phyloP scores from a whole-genome alignment of 306 rosid species.

The Rubus parviflorus region DNA sequence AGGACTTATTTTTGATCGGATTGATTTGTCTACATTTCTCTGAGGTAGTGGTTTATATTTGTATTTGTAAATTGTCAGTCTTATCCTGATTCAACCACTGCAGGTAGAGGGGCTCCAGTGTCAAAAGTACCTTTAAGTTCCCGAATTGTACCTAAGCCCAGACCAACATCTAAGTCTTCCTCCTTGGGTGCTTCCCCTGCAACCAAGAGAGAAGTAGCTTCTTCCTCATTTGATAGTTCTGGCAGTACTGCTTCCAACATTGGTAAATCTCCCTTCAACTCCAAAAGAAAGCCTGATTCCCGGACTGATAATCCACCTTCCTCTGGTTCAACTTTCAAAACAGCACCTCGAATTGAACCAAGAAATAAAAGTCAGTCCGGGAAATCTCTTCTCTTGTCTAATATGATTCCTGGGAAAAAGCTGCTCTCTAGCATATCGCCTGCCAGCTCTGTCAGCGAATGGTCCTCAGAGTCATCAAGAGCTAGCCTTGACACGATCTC shows the following conservation, averaged over 20 bases:
- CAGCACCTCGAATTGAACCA: constrained; percentile 47
- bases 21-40: constrained; percentile 21
- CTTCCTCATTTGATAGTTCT: constrained; percentile 44
- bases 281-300: constrained; percentile 40
- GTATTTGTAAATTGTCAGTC: constrained; percentile 18
- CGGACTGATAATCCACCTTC: constrained; percentile 43
- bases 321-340: constrained; percentile 43
- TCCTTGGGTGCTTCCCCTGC: constrained; percentile 43
- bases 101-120: constrained; percentile 57
- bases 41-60: neutral
- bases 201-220: constrained; percentile 41
- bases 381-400: constrained; percentile 42
- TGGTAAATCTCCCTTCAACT: constrained; percentile 48
- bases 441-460: constrained; percentile 82
- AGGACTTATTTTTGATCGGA: constrained; percentile 27
- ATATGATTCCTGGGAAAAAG: constrained; percentile 48
- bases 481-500: constrained; percentile 56
- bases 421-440: constrained; percentile 70
- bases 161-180: constrained; percentile 37
- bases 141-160: constrained; percentile 43
- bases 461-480: constrained; percentile 82
- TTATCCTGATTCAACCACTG: constrained; percentile 24
- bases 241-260: constrained; percentile 36
- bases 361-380: constrained; percentile 43
- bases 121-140: constrained; percentile 49